Evolutionary conservation across 306 rosid genomes (phyloP).

Genomic region (Dryas drummondii): DNA sequence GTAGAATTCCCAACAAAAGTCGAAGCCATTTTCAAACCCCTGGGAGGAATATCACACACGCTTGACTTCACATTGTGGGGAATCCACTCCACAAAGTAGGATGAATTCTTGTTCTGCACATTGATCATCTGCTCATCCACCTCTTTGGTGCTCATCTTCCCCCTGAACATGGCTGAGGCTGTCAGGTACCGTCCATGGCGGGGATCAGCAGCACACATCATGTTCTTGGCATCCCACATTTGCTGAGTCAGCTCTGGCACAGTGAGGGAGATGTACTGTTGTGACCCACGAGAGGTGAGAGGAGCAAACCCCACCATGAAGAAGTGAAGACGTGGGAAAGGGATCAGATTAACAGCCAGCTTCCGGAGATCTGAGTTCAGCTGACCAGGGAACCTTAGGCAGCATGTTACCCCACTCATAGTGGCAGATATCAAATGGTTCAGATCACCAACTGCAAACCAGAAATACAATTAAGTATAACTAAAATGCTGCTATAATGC

Average conservation of each 20-base stretch:
- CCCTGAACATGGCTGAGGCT: slow-evolving; percentile 93
- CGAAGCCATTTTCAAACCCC: slow-evolving; percentile 77
- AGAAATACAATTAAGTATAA: background rate
- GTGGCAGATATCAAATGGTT: slow-evolving; percentile 94
- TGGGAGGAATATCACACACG: slow-evolving; percentile 87
- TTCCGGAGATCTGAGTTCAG: slow-evolving; percentile 86
- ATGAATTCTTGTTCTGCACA: slow-evolving; percentile 91
- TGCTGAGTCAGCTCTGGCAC: slow-evolving; percentile 93
- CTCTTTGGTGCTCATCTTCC: slow-evolving; percentile 95
- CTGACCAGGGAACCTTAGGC: slow-evolving; percentile 93
- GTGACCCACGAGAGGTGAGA: slow-evolving; percentile 92
- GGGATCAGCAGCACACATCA: slow-evolving; percentile 98
- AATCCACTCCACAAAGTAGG: slow-evolving; percentile 93
- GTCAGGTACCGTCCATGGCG: slow-evolving; percentile 93
- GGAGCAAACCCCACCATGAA: slow-evolving; percentile 98
- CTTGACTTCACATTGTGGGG: slow-evolving; percentile 95
- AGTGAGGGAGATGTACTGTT: slow-evolving; percentile 86
- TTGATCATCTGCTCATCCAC: slow-evolving; percentile 93
- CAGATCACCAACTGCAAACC: slow-evolving; percentile 76
- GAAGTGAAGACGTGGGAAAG: slow-evolving; percentile 94
- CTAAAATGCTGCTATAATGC: background rate
- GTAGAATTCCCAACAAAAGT: slow-evolving; percentile 94
- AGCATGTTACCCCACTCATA: slow-evolving; percentile 94
- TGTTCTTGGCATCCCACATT: slow-evolving; percentile 96
- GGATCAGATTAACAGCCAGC: slow-evolving; percentile 86